Evolutionary conservation across 1,284 basidiomycete genomes (phyloP), one percentile per base, ranked within the genome.

Genomic region (Tylopilus sp.): DNA sequence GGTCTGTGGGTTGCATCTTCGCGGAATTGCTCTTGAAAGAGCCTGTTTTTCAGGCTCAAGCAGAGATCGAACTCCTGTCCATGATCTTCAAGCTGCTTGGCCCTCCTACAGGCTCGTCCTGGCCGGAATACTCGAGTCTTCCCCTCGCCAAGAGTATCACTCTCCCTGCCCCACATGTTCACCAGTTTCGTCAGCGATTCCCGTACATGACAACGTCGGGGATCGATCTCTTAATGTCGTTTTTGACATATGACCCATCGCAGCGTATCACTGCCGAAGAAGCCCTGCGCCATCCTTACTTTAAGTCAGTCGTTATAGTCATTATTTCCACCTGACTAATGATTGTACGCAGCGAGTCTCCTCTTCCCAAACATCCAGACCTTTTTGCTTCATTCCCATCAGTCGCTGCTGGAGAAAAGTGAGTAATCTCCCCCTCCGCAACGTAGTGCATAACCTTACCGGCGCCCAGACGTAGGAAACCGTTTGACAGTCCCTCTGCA

Each of bases 1-100:
- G 96, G 96, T 96, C 93, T 42, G 87, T 99, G n/a, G 96, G 96
- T 4, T 99, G 96, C 74, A 98, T 99, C 60, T 98, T 99, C 66
- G 95, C 90, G 21, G 96, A 99, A 67, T 77, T 99, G 37, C 82
- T 99, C 58, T 77, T 93, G 57, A 92, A 91, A 57, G 92, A 94
- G 66, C 93, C 96, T 1, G 73, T 99, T 12, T 94, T 99, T 65
- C 93, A 94, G 66, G 94, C 94, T n/a, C 89, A 94, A 64, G 86
- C 87, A 41, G 96, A 99, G 69, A 76, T 94, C 12, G 95, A 99
- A 64, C 85, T 99, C 57, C 76, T 99, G 45, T 82, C 81, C 40
- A 88, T 91, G 84, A 94, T 99, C 46, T 95, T 95, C 73, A 90
- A 86, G 65, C 79, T 98, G 8, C 80, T 99, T 0, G 96, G 96